Evolutionary conservation across 768 basidiomycete species (phyloP), one percentile per base, ranked within the genome.

Genomic region (Termitomyces sp.): DNA sequence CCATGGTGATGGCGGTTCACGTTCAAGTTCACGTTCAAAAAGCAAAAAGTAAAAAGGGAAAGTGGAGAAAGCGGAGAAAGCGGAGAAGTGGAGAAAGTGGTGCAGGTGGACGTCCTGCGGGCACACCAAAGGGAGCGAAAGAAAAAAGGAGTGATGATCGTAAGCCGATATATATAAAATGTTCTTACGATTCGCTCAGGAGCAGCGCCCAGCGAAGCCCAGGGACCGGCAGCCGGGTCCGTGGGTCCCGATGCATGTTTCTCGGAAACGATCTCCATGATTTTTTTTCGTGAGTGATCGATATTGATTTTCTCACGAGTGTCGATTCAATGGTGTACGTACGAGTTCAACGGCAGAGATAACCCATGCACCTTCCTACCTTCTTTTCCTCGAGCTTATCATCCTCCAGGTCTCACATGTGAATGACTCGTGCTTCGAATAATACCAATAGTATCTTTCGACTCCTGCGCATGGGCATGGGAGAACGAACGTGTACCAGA

Each of bases 161-260:
- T 7, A 3, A 22, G 22, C 53, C 22, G 53, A 54, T 54, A 54
- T 54, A 54, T 39, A 54, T 24, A 54, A 54, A 54, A 54, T 24
- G 38, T 39, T 54, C 52, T 38, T n/a, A n/a, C n/a, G n/a, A n/a
- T n/a, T n/a, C n/a, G n/a, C n/a, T n/a, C n/a, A n/a, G n/a, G n/a
- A n/a, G n/a, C n/a, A n/a, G n/a, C n/a, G n/a, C n/a, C n/a, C n/a
- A n/a, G n/a, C n/a, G n/a, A n/a, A n/a, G n/a, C n/a, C n/a, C n/a
- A n/a, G n/a, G 28, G 28, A 4, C 28, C 28, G 28, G 28, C 28
- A 28, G 28, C 28, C 28, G 28, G 28, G 4, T 4, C 28, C 4
- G 28, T 2, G 28, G 28, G 28, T 28, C 28, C 28, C 28, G 28
- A 28, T 28, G 28, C 28, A 28, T 28, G 28, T 28, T 28, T 28